A percentile compares a stretch with the other conserved stretches of the same genome.
Evolutionary conservation across 106 monocot species (phyloP).

Genomic region (Apostasia ramifera): DNA sequence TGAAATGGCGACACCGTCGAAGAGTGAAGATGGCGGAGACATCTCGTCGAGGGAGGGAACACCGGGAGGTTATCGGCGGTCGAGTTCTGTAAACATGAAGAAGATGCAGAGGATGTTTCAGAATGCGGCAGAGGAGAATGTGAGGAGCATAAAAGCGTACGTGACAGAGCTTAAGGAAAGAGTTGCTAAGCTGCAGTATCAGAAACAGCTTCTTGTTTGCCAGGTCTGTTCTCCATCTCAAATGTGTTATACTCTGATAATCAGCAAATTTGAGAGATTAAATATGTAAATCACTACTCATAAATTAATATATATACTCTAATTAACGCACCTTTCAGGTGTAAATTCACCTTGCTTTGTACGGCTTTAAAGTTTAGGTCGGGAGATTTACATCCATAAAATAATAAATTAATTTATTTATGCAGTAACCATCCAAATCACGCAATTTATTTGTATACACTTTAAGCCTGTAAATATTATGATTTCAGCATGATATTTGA

Average conservation of each 20-base stretch:
- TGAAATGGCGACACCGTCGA: constrained; percentile 54
- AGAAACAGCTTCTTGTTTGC: constrained; percentile 93
- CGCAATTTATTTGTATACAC: too few relatives aligned
- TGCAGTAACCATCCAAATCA: too few relatives aligned
- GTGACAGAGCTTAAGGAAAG: constrained; percentile 93
- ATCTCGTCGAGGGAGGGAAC: constrained; percentile 72
- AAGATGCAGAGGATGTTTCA: constrained; percentile 98
- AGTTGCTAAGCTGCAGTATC: constrained; percentile 94
- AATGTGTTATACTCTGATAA: not conserved
- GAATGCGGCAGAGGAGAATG: constrained; percentile 91
- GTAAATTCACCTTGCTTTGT: too few relatives aligned
- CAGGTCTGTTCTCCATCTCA: constrained; percentile 35
- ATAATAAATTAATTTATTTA: too few relatives aligned
- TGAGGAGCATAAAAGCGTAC: constrained; percentile 80
- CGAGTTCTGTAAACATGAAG: constrained; percentile 90
- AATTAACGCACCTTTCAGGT: too few relatives aligned
- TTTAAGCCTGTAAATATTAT: too few relatives aligned
- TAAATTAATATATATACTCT: too few relatives aligned
- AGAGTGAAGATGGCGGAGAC: constrained; percentile 61
- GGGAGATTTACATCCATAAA: too few relatives aligned
- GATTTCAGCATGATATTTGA: too few relatives aligned
- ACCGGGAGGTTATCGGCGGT: constrained; percentile 45
- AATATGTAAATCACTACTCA: too few relatives aligned
- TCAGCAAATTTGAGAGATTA: too few relatives aligned
- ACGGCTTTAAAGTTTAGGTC: too few relatives aligned